Percentiles rank a stretch among this genome's conserved stretches.
phyloP scores from a whole-genome alignment of 495 filamentous ascomycete genomes.

The Talaromyces ruber region DNA sequence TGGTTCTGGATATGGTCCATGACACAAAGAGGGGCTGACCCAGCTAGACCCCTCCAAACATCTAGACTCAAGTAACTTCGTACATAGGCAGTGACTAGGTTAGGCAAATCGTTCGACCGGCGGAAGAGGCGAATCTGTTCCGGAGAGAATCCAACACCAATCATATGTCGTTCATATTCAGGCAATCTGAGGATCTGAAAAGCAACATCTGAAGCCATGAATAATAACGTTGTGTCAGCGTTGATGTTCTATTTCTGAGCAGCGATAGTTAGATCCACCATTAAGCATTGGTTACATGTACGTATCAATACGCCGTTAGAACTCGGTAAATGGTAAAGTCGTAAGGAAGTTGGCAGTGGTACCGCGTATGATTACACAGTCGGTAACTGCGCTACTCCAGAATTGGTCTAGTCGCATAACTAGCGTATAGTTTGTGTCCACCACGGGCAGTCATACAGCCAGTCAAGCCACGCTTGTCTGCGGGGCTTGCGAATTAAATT shows the following conservation, averaged over 20 bases:
- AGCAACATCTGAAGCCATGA: not conserved
- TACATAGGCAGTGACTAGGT: not conserved
- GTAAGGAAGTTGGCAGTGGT: not conserved
- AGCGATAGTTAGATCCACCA: not conserved
- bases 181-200: not conserved
- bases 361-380: not conserved
- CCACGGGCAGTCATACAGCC: not conserved
- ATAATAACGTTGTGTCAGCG: constrained; percentile 2
- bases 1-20: not conserved
- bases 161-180: not conserved
- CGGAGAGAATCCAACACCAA: not conserved
- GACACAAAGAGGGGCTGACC: not conserved
- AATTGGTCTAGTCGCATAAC: not conserved
- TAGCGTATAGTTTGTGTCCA: not conserved
- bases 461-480: not conserved
- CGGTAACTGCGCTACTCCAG: not conserved
- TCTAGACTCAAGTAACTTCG: no score
- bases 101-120: not conserved
- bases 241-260: not conserved
- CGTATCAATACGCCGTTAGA: not conserved
- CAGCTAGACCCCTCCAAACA: not conserved
- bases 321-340: not conserved
- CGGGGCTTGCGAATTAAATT: not conserved
- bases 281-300: not conserved
- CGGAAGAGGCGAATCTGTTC: not conserved